These are phyloP conservation scores for Arxiozyma heterogenica DNA, from an alignment of 1,139 yeast genomes.

Conservation along the genomic window DNA sequence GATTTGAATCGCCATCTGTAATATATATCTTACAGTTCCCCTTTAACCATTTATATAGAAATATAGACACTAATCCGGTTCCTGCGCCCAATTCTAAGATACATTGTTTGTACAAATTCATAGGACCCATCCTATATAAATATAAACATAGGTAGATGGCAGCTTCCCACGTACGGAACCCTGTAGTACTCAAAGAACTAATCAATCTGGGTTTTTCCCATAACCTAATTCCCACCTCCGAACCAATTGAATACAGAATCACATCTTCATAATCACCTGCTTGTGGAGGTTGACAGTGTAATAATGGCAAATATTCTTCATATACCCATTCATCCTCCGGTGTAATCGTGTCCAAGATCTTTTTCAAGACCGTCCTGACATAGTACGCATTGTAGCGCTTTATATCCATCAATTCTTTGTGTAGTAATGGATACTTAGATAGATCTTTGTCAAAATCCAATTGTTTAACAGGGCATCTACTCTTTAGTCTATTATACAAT, in stretches of 20 bases:
- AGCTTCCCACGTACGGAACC: constrained; percentile 91
- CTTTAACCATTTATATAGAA: constrained; percentile 32
- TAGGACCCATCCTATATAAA: constrained; percentile 24
- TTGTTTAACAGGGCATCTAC: constrained; percentile 12
- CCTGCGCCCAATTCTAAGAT: constrained; percentile 81
- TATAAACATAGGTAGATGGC: constrained; percentile 56
- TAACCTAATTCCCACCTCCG: constrained; percentile 34
- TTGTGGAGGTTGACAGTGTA: neutral
- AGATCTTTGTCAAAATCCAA: constrained; percentile 4
- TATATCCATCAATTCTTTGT: constrained; percentile 10
- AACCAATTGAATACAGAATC: constrained; percentile 38
- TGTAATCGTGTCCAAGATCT: constrained; percentile 29
- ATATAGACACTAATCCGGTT: constrained; percentile 73
- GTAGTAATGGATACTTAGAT: constrained; percentile 4
- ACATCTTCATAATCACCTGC: constrained; percentile 31
- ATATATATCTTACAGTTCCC: constrained; percentile 34
- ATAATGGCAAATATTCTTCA: constrained; percentile 40
- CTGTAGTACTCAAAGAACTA: constrained; percentile 75
- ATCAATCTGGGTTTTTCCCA: constrained; percentile 57
- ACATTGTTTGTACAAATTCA: constrained; percentile 5
- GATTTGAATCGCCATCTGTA: constrained; percentile 68
- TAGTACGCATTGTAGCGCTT: constrained; percentile 41
- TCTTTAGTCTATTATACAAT: constrained; percentile 8
- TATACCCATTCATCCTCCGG: constrained; percentile 37
- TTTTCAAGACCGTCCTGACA: constrained; percentile 38